Evolutionary conservation across 768 basidiomycete species (phyloP).

Genomic region (Amanita polypyramis): DNA sequence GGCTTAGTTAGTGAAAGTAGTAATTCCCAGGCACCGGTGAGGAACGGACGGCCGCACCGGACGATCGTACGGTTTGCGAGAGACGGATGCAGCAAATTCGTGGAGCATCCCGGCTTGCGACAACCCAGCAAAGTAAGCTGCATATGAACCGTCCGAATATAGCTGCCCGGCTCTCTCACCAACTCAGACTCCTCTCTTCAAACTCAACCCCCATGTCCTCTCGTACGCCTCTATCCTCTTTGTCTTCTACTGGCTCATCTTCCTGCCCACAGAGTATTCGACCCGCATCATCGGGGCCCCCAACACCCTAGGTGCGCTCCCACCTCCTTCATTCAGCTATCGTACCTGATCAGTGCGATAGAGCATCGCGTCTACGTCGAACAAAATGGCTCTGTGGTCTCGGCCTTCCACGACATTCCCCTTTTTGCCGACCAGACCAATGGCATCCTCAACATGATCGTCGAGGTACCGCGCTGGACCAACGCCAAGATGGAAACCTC

Average conservation of each 20-base stretch:
- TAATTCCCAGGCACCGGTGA: not conserved
- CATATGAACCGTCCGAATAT: no score
- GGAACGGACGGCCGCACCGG: no score
- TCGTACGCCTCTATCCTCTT: constrained; percentile 28
- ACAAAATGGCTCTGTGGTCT: constrained; percentile 74
- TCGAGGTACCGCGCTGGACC: constrained; percentile 98
- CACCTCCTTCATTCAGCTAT: constrained; percentile 13
- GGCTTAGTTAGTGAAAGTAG: no score
- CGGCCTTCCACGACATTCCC: constrained; percentile 93
- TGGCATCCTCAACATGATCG: constrained; percentile 97
- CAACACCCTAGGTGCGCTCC: constrained; percentile 79
- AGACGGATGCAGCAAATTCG: not conserved
- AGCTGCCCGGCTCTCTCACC: constrained; percentile 48
- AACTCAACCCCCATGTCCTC: constrained; percentile 40
- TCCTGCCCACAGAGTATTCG: constrained; percentile 42
- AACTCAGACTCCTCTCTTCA: constrained; percentile 47
- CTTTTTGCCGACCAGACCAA: constrained; percentile 94
- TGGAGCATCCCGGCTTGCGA: not conserved
- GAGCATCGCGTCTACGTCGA: constrained; percentile 96
- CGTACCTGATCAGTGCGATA: constrained; percentile 20
- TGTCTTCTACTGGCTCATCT: constrained; percentile 1
- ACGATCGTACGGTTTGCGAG: no score
- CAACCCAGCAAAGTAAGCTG: no score
- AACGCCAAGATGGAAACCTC: constrained; percentile 99
- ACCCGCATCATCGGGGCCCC: constrained; percentile 77